Evolutionary conservation across 1,139 yeast genomes (phyloP).

Genomic region (Kurtzmaniella quercitrusa): DNA sequence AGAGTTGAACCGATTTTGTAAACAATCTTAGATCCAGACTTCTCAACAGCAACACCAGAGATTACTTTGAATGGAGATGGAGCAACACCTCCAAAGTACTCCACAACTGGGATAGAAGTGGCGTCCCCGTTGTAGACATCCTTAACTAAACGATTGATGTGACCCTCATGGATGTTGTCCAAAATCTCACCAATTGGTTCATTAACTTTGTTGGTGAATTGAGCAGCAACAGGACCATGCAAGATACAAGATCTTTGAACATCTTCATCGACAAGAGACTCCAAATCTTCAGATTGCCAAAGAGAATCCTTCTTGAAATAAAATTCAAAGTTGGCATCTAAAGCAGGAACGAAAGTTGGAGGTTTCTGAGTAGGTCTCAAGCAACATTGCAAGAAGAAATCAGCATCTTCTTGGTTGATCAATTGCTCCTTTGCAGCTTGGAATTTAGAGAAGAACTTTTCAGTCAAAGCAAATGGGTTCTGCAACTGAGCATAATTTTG

Average conservation of each 20-base stretch:
- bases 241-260: constrained; percentile 97
- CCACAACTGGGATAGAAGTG: constrained; percentile 77
- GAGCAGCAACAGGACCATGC: constrained; percentile 98
- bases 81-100: constrained; percentile 75
- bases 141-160: constrained; percentile 61
- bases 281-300: constrained; percentile 98
- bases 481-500: constrained; percentile 71
- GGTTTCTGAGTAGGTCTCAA: constrained; percentile 89
- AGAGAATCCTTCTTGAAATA: constrained; percentile 97
- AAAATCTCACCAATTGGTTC: constrained; percentile 90
- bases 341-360: constrained; percentile 93
- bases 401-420: constrained; percentile 93
- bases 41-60: constrained; percentile 34
- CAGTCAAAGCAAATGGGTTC: constrained; percentile 58
- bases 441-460: constrained; percentile 59
- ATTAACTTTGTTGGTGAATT: constrained; percentile 77
- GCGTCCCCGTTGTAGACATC: constrained; percentile 71
- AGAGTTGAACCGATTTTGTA: constrained; percentile 42
- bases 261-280: constrained; percentile 92
- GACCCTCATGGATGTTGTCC: constrained; percentile 88
- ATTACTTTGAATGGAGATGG: constrained; percentile 27
- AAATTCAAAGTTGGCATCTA: constrained; percentile 90
- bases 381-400: constrained; percentile 82
- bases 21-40: constrained; percentile 25
- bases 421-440: constrained; percentile 76